Evolutionary conservation across 2,329 filamentous ascomycete genomes (phyloP).

Genomic region (Penicillium sp.): DNA sequence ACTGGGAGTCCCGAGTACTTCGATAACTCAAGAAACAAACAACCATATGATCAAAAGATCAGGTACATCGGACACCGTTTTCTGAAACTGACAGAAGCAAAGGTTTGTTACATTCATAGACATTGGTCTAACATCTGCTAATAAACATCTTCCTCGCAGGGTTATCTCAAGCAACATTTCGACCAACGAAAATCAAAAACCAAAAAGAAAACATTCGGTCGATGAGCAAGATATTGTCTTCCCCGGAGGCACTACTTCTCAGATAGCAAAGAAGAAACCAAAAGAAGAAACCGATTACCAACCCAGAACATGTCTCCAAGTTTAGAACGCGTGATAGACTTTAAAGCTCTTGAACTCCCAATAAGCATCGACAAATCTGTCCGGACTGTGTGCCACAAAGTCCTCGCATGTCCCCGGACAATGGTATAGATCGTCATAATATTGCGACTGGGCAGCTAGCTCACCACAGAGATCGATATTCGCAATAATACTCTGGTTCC

Average conservation of each 20-base stretch:
- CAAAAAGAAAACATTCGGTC: neutral
- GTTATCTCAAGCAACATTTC: neutral
- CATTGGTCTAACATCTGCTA: too few species aligned
- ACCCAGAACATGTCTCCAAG: neutral
- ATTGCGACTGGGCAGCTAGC: constrained; percentile 43
- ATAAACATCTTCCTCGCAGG: too few species aligned
- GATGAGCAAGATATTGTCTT: neutral
- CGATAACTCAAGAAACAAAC: too few species aligned
- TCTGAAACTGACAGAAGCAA: too few species aligned
- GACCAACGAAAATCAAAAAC: neutral
- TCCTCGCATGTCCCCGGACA: constrained; percentile 57
- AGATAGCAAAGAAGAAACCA: neutral
- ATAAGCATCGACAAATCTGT: constrained; percentile 58
- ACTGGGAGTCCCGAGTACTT: too few species aligned
- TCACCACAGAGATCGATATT: constrained; percentile 66
- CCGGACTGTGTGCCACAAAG: constrained; percentile 58
- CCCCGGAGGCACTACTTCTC: too few species aligned
- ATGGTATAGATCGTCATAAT: constrained; percentile 35
- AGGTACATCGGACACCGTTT: too few species aligned
- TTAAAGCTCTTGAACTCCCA: constrained; percentile 65
- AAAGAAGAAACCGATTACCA: neutral
- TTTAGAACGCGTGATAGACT: constrained; percentile 51
- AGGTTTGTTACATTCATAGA: too few species aligned
- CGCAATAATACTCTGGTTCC: constrained; percentile 64
- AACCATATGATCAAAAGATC: too few species aligned